phyloP scores from a whole-genome alignment of 2,329 filamentous ascomycete genomes.

The Exophiala alcalophila region DNA sequence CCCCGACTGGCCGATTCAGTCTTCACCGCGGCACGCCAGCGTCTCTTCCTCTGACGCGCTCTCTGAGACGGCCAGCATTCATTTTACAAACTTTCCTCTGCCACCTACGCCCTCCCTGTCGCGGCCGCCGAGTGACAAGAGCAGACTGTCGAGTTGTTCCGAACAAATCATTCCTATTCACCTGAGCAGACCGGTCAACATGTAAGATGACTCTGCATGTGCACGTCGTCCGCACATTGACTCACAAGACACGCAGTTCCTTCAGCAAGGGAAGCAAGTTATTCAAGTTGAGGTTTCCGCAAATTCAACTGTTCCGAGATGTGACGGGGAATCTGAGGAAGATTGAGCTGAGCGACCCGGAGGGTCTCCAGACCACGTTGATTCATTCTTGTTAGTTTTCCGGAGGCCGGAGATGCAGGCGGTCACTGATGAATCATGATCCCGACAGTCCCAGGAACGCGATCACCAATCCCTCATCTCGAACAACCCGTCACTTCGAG shows the following conservation, averaged over 20 bases:
- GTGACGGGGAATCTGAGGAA: slow-evolving; percentile 36
- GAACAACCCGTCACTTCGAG: slow-evolving; percentile 40
- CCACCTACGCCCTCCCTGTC: slow-evolving; percentile 33
- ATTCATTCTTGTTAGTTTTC: slow-evolving; percentile 39
- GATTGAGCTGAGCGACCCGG: slow-evolving; percentile 39
- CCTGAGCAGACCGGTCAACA: slow-evolving; percentile 16
- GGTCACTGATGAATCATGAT: slow-evolving; percentile 2
- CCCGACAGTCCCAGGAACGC: slow-evolving; percentile 36
- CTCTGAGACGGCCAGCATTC: slow-evolving; percentile 35
- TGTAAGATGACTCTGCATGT: too few relatives aligned
- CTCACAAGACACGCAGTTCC: slow-evolving; percentile 36
- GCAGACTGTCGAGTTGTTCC: slow-evolving; percentile 27
- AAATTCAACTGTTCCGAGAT: slow-evolving; percentile 42
- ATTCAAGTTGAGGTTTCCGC: slow-evolving; percentile 41
- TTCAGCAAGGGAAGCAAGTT: slow-evolving; percentile 40
- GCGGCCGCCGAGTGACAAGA: slow-evolving; percentile 27
- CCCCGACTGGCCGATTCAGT: slow-evolving; percentile 34
- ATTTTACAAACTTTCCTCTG: slow-evolving; percentile 30
- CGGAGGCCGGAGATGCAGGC: background rate
- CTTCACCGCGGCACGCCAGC: slow-evolving; percentile 31
- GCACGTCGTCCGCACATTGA: slow-evolving; percentile 27
- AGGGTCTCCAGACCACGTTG: slow-evolving; percentile 38
- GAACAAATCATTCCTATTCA: slow-evolving; percentile 19
- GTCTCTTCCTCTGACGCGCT: slow-evolving; percentile 32
- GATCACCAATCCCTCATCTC: slow-evolving; percentile 42